These are phyloP conservation scores for Acrocalymma vagum DNA, from an alignment of 2,329 filamentous ascomycete species.

Conservation along the genomic window DNA sequence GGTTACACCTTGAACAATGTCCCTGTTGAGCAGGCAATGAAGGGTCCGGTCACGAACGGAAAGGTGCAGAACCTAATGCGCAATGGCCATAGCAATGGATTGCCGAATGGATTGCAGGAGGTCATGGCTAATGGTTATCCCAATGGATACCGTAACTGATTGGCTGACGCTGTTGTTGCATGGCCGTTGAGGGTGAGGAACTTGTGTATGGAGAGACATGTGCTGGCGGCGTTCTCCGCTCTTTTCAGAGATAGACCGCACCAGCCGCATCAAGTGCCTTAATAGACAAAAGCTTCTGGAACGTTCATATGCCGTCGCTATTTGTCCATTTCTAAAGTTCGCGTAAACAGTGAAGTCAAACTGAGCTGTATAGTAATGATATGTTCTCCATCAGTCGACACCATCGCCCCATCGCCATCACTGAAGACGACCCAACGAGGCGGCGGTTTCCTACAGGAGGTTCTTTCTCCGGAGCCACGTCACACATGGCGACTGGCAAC, in stretches of 20 bases:
- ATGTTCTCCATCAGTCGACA: constrained; percentile 77
- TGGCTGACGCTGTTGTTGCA: too few species aligned
- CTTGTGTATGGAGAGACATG: too few species aligned
- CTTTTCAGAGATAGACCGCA: too few species aligned
- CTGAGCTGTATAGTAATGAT: constrained; percentile 38
- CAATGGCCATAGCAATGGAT: constrained; percentile 27
- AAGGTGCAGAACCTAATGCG: constrained; percentile 31
- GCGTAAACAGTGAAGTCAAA: too few species aligned
- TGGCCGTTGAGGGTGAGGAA: too few species aligned
- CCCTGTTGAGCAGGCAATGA: constrained; percentile 43
- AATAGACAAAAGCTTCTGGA: too few species aligned
- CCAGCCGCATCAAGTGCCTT: too few species aligned
- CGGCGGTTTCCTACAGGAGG: constrained; percentile 73
- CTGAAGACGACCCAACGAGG: constrained; percentile 73
- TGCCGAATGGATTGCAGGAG: constrained; percentile 29
- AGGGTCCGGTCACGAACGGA: constrained; percentile 22
- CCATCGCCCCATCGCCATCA: constrained; percentile 75
- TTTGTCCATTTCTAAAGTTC: too few species aligned
- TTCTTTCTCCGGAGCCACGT: constrained; percentile 71
- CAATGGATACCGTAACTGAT: constrained; percentile 42
- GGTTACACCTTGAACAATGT: constrained; percentile 62
- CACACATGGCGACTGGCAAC: constrained; percentile 72
- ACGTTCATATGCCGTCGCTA: too few species aligned
- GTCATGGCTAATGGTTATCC: constrained; percentile 40
- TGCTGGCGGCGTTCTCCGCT: too few species aligned